A percentile compares a stretch with the other conserved stretches of the same genome.
These are phyloP conservation scores for Aspergillus haitiensis DNA, from an alignment of 495 filamentous ascomycete genomes.

Conservation along the genomic window DNA sequence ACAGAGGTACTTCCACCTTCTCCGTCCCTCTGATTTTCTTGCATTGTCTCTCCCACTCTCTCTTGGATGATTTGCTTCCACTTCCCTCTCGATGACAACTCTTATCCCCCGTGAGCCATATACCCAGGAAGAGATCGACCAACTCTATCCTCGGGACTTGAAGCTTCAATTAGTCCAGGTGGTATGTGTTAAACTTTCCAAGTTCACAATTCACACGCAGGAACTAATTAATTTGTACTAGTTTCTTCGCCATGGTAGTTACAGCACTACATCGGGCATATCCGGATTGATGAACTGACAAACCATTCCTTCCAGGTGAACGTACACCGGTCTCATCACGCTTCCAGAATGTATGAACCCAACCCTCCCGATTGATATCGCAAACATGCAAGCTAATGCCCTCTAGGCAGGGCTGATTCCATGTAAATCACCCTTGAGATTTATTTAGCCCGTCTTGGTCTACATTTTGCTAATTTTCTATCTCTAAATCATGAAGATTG, in stretches of 20 bases:
- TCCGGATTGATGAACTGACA: background rate
- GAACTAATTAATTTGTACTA: constrained; percentile 21
- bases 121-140: constrained; percentile 72
- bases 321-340: constrained; percentile 81
- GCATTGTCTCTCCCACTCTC: background rate
- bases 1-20: background rate
- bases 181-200: constrained; percentile 41
- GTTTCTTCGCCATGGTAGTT: constrained; percentile 80
- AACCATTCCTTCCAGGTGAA: constrained; percentile 54
- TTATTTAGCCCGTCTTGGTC: constrained; percentile 12
- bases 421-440: constrained; percentile 46
- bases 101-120: constrained; percentile 75
- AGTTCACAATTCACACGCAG: constrained; percentile 7
- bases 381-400: constrained; percentile 25
- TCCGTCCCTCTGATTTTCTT: background rate
- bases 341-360: constrained; percentile 70
- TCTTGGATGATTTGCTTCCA: background rate
- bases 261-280: background rate
- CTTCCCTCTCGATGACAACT: constrained; percentile 63
- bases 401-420: constrained; percentile 67
- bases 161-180: constrained; percentile 89
- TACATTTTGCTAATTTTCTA: constrained; percentile 18
- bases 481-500: constrained; percentile 55
- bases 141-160: constrained; percentile 76
- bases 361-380: constrained; percentile 5